phyloP scores from a whole-genome alignment of 192 early-diverging fungal species.

The Backusella tarrabulga region DNA sequence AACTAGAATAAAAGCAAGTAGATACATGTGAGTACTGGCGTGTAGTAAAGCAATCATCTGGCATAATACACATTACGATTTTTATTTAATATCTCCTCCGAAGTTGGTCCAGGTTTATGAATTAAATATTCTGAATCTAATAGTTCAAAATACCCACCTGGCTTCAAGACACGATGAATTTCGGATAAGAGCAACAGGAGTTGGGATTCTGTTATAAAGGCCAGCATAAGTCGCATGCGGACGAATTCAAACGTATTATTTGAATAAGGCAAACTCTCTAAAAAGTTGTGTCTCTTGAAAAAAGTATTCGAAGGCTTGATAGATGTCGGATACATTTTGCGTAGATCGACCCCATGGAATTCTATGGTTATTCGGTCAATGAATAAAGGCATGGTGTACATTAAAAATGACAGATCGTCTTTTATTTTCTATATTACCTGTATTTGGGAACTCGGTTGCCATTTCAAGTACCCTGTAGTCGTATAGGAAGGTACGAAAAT shows the following conservation, averaged over 20 bases:
- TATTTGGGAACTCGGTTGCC: constrained; percentile 25
- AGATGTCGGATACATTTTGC: constrained; percentile 14
- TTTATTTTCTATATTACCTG: constrained; percentile 7
- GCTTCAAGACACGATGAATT: constrained; percentile 27
- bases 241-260: constrained; percentile 34
- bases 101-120: constrained; percentile 13
- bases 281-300: constrained; percentile 22
- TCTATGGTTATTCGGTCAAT: background rate
- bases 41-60: background rate
- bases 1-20: background rate
- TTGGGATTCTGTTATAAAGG: constrained; percentile 3
- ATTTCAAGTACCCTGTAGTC: constrained; percentile 30
- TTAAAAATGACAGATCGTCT: background rate
- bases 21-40: background rate
- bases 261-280: constrained; percentile 29
- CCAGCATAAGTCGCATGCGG: constrained; percentile 15
- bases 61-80: background rate
- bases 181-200: constrained; percentile 8
- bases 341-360: constrained; percentile 34
- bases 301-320: constrained; percentile 29
- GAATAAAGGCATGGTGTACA: background rate
- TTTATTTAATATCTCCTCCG: constrained; percentile 3
- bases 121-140: constrained; percentile 24
- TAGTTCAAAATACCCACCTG: constrained; percentile 30
- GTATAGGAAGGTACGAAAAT: background rate